Base-by-base conservation (phyloP, 2,329 filamentous ascomycete genomes). In the Pseudocercospora musae region DNA sequence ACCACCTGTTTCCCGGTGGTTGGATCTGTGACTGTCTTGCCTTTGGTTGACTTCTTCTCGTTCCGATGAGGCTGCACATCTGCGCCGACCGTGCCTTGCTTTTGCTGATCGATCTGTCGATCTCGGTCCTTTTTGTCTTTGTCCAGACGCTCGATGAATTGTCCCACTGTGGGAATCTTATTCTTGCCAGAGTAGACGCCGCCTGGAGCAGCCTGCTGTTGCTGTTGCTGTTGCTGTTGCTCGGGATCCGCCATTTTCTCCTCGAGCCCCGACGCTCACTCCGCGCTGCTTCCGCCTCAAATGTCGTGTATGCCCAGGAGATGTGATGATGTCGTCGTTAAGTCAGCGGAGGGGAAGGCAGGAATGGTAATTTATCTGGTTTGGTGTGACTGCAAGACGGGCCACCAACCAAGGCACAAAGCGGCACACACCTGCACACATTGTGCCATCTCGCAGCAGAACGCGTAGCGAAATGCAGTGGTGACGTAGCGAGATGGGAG, bases 1-100 rank as follows among this genome's bases (percentile, higher is more conserved):
- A 90, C 85, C 20, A 97, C 90, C 67, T 96, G 84, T 57, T 87
- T 89, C 20, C 92, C 92, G 0, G 94, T 97, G 0, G 91, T 91
- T 0, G 94, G 94, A 74, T 98, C 94, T 0, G 90, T 92, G 49
- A 96, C 93, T 2, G 73, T 79, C 68, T 87, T 84, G 65, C 83
- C 78, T 53, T 77, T 77, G 59, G 81, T 78, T 8, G 78, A 76
- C n/a, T 75, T 72, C 59, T 79, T 74, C 55, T 79, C 76, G 54
- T 80, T 76, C 67, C 81, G 71, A 71, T 86, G 83, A 49, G 81
- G 76, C 48, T 74, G 70, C 8, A 75, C 78, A 54, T 79, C 78
- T 20, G 70, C 70, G 33, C 74, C 70, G 44, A 62, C 29, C 66
- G 69, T 50, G 60, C 76, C 79, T 20, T 29, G 61, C 44, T 62